Conservation (phyloP, 306 rosid genomes). For the Dryas alaskensis region DNA sequence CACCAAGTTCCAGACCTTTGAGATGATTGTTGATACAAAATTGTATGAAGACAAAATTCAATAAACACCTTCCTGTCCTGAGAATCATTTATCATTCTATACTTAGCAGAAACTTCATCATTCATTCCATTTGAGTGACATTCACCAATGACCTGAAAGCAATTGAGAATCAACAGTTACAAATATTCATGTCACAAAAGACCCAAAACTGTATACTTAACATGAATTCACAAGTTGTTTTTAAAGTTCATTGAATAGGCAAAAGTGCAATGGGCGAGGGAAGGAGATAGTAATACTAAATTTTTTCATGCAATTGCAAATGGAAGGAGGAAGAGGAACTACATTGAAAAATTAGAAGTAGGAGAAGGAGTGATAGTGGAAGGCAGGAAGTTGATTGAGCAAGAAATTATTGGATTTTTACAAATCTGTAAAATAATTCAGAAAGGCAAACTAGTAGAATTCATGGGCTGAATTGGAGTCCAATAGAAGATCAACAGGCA, state of each 20-base stretch:
- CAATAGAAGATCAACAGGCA: not conserved
- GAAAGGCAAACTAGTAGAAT: not conserved
- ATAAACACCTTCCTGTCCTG: conserved; percentile 64
- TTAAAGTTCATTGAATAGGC: not conserved
- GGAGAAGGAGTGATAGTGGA: too few species aligned
- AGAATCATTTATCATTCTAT: conserved; percentile 47
- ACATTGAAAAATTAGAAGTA: too few species aligned
- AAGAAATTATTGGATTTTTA: not conserved
- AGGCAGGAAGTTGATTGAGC: too few species aligned
- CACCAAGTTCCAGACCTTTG: conserved; percentile 54
- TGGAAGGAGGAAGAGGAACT: not conserved
- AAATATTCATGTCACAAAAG: conserved; percentile 23
- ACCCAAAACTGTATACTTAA: not conserved
- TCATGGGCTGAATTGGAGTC: not conserved
- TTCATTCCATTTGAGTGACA: conserved; percentile 61
- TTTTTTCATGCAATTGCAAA: not conserved
- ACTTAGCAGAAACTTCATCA: conserved; percentile 68
- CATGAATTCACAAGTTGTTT: not conserved
- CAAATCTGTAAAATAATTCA: not conserved
- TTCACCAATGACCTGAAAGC: conserved; percentile 77
- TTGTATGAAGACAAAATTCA: conserved; percentile 82
- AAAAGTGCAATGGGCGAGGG: not conserved
- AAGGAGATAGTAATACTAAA: not conserved
- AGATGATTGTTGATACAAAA: conserved; percentile 74
- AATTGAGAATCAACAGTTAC: conserved; percentile 30